These are phyloP conservation scores for Annulohypoxylon moriforme DNA, from an alignment of 495 filamentous ascomycete genomes.

Conservation along the genomic window DNA sequence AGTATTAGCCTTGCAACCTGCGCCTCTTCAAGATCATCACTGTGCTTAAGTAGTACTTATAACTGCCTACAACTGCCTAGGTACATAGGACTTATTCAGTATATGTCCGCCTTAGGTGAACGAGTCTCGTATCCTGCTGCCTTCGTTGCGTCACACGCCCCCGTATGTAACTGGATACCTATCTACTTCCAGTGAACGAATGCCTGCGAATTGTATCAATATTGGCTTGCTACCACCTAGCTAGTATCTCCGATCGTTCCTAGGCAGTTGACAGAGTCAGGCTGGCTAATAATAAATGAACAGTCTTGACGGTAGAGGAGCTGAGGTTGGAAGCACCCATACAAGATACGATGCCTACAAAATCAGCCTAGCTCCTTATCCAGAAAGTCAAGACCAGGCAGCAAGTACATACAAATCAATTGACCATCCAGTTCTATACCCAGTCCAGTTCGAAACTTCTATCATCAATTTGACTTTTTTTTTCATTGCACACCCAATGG, in stretches of 20 bases:
- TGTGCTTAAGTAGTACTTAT: too few species aligned
- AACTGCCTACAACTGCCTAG: not conserved
- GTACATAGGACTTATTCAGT: not conserved
- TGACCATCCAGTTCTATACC: not conserved
- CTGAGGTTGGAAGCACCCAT: not conserved
- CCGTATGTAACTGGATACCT: too few species aligned
- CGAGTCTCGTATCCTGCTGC: slow-evolving; percentile 14
- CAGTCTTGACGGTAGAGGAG: not conserved
- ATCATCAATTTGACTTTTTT: not conserved
- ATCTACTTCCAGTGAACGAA: not conserved
- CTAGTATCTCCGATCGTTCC: not conserved
- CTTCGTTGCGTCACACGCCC: not conserved
- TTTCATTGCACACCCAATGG: not conserved
- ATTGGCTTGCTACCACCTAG: too few species aligned
- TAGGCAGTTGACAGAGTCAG: not conserved
- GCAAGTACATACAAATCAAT: slow-evolving; percentile 23
- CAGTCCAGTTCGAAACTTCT: not conserved
- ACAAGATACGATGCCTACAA: not conserved
- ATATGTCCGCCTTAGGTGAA: not conserved
- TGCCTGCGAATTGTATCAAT: not conserved
- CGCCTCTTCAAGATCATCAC: too few species aligned
- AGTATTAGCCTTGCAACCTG: too few species aligned
- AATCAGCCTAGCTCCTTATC: slow-evolving; percentile 1
- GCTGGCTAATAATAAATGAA: not conserved
- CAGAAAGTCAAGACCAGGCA: slow-evolving; percentile 14